Conservation (phyloP, 2,329 filamentous ascomycete species). For the Zymoseptoria crescenta region DNA sequence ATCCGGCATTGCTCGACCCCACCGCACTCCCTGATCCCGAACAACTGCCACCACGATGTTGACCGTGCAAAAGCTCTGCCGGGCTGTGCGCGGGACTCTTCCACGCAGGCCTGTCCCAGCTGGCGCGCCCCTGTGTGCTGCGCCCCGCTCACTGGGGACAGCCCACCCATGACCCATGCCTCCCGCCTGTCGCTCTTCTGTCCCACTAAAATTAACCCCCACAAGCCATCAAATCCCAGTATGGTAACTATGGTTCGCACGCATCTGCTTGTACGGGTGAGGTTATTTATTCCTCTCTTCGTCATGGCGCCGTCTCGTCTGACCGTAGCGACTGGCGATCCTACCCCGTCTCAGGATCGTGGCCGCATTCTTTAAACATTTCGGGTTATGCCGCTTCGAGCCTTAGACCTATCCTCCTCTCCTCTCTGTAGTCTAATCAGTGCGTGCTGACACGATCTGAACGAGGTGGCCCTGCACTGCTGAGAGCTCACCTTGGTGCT, state of each 20-base stretch:
- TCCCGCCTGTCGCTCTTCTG: neutral
- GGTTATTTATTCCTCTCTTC: constrained; percentile 2
- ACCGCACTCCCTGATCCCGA: neutral
- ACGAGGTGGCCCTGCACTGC: neutral
- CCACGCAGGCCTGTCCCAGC: neutral
- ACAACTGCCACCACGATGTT: neutral
- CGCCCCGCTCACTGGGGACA: neutral
- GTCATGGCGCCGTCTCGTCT: constrained; percentile 5
- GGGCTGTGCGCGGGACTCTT: neutral
- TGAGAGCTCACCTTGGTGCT: neutral
- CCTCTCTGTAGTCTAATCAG: neutral
- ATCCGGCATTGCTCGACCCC: neutral
- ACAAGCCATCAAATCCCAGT: neutral
- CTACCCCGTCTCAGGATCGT: constrained; percentile 13
- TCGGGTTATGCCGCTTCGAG: constrained; percentile 16
- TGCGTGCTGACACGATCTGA: neutral
- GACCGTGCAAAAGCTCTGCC: too few relatives aligned
- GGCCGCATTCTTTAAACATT: constrained; percentile 6
- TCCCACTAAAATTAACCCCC: neutral
- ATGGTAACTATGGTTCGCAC: neutral
- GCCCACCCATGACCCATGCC: too few relatives aligned
- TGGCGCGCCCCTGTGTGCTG: too few relatives aligned
- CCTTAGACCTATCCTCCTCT: constrained; percentile 11
- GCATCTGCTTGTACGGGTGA: neutral
- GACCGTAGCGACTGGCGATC: constrained; percentile 9